These are phyloP conservation scores for Iris pallida DNA, from an alignment of 116 monocot species.

Conservation along the genomic window DNA sequence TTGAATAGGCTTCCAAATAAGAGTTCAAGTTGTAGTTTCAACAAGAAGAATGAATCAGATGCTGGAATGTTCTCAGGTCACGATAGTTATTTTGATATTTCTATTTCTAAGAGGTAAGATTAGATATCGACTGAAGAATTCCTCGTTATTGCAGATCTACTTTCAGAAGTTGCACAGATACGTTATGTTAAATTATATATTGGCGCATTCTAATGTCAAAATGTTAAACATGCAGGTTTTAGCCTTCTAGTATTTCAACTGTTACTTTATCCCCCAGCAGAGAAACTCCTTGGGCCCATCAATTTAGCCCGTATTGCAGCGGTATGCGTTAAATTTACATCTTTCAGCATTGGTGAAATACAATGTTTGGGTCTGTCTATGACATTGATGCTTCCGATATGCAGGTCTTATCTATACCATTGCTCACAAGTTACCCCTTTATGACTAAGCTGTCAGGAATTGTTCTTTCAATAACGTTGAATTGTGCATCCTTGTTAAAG, in stretches of 20 bases:
- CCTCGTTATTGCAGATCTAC: too few relatives aligned
- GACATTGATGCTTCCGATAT: constrained; percentile 8
- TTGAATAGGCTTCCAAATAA: too few relatives aligned
- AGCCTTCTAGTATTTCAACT: constrained; percentile 68
- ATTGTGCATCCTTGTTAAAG: constrained; percentile 68
- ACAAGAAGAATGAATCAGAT: too few relatives aligned
- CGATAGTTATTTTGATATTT: too few relatives aligned
- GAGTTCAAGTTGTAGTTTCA: too few relatives aligned
- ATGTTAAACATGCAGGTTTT: constrained; percentile 39
- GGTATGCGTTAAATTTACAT: constrained; percentile 31
- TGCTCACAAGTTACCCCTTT: constrained; percentile 53
- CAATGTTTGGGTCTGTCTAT: constrained; percentile 4
- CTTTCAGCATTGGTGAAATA: not conserved
- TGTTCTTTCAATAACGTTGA: constrained; percentile 43
- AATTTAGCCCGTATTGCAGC: constrained; percentile 34
- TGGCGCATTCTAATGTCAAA: not conserved
- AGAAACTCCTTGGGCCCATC: constrained; percentile 46
- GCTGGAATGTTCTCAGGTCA: too few relatives aligned
- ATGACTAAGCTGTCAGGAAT: constrained; percentile 56
- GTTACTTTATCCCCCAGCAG: constrained; percentile 47
- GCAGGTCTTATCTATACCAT: constrained; percentile 60
- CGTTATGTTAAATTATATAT: too few relatives aligned
- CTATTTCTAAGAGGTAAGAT: too few relatives aligned
- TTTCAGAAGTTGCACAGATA: too few relatives aligned
- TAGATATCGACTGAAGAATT: too few relatives aligned